phyloP scores from a whole-genome alignment of 345 rosid genomes.

The Kernera saxatilis region DNA sequence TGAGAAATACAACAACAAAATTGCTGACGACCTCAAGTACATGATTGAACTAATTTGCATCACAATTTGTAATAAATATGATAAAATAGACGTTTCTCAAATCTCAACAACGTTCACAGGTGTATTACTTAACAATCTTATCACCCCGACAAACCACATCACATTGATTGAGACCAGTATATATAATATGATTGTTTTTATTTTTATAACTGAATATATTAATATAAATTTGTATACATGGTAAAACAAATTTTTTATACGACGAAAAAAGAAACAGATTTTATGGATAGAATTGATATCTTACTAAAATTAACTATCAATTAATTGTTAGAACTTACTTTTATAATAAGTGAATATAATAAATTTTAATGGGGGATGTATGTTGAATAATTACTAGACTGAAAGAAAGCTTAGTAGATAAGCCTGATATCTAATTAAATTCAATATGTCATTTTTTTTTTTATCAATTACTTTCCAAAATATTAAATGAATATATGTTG shows the following conservation, averaged over 20 bases:
- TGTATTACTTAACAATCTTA: neutral
- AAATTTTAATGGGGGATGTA: no score
- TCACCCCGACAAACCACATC: neutral
- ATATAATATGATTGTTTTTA: no score
- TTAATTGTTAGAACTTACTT: no score
- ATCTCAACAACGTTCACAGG: constrained; percentile 3
- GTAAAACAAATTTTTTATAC: neutral
- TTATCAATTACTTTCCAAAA: no score
- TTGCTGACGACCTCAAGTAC: neutral
- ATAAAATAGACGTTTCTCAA: neutral
- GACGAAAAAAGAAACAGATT: neutral
- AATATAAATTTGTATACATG: no score
- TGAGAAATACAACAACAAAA: neutral
- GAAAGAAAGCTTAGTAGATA: no score
- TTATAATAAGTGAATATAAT: no score
- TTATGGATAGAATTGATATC: neutral
- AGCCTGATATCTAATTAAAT: no score
- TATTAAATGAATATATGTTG: no score
- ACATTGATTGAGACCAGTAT: neutral
- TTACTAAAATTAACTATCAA: neutral
- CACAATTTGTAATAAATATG: neutral
- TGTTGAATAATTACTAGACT: no score
- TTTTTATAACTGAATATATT: no score
- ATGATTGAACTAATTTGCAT: neutral
- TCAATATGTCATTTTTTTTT: no score